A percentile compares a stretch with the other conserved stretches of the same genome.
Evolutionary conservation across 2,329 filamentous ascomycete genomes (phyloP).

Genomic region (Xylaria sp.): DNA sequence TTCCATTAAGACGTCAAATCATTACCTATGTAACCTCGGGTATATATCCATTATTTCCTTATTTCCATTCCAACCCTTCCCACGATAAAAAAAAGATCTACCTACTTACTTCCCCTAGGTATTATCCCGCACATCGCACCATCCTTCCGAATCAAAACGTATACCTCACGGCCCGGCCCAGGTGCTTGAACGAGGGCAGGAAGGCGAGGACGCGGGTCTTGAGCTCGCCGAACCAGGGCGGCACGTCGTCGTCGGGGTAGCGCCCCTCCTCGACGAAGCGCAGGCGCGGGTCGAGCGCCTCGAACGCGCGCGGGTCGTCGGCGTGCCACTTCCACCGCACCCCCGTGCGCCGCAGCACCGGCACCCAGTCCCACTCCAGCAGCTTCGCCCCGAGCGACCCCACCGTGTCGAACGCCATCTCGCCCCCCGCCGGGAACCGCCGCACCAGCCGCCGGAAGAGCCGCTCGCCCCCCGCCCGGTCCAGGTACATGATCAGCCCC

Average conservation of each 20-base stretch:
- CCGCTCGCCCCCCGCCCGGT: constrained; percentile 15
- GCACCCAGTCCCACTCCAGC: constrained; percentile 3
- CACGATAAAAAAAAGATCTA: too few species aligned
- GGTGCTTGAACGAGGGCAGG: constrained; percentile 5
- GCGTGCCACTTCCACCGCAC: constrained; percentile 4
- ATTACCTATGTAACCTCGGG: too few species aligned
- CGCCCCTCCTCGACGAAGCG: constrained; percentile 1
- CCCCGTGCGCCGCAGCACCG: not conserved
- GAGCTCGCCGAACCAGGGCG: constrained; percentile 10
- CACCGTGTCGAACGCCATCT: constrained; percentile 20
- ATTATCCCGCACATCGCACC: too few species aligned
- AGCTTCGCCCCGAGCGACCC: constrained; percentile 6
- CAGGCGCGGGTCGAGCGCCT: constrained; percentile 3
- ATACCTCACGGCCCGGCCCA: constrained; percentile 4
- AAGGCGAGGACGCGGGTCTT: constrained; percentile 5
- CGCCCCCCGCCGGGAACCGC: constrained; percentile 21
- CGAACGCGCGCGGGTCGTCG: constrained; percentile 8
- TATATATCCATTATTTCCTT: too few species aligned
- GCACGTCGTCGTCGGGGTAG: constrained; percentile 6
- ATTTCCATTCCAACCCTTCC: too few species aligned
- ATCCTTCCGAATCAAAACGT: not conserved
- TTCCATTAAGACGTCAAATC: too few species aligned
- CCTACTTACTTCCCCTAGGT: too few species aligned
- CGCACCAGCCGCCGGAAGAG: constrained; percentile 18
- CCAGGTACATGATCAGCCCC: constrained; percentile 33